Percentiles rank a stretch among this genome's conserved stretches.
Conservation (phyloP, 352 stramenopile genomes). For the Phytophthora constricta region DNA sequence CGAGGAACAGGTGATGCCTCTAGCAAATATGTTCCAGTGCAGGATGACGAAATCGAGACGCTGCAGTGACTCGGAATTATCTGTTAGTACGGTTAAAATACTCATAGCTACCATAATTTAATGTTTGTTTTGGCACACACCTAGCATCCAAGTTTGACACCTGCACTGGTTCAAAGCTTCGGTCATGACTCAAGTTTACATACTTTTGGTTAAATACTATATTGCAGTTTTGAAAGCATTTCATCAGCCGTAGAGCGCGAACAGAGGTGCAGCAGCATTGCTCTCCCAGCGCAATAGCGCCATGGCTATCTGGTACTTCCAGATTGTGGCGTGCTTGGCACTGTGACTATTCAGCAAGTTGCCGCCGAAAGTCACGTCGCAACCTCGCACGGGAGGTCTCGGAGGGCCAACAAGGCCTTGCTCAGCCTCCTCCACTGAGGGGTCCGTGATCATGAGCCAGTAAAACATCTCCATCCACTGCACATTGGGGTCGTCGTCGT, state of each 20-base stretch:
- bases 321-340: constrained; percentile 65
- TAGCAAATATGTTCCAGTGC: constrained; percentile 11
- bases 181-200: no score
- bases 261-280: constrained; percentile 77
- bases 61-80: constrained; percentile 17
- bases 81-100: no score
- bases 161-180: no score
- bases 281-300: constrained; percentile 79
- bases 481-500: constrained; percentile 68
- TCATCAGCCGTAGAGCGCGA: constrained; percentile 63
- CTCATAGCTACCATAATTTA: no score
- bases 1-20: constrained; percentile 17
- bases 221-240: constrained; percentile 6
- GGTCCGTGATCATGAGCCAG: constrained; percentile 76
- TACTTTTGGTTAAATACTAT: constrained; percentile 42
- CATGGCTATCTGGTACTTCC: constrained; percentile 88
- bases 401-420: constrained; percentile 19
- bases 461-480: constrained; percentile 87
- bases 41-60: constrained; percentile 23
- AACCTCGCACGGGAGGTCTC: constrained; percentile 33
- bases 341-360: constrained; percentile 72
- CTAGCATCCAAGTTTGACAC: no score
- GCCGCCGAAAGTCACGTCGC: constrained; percentile 75
- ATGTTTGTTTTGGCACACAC: no score
- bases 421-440: constrained; percentile 22